Evolutionary conservation across 2,329 filamentous ascomycete species (phyloP).

Genomic region (Alternaria alternata): DNA sequence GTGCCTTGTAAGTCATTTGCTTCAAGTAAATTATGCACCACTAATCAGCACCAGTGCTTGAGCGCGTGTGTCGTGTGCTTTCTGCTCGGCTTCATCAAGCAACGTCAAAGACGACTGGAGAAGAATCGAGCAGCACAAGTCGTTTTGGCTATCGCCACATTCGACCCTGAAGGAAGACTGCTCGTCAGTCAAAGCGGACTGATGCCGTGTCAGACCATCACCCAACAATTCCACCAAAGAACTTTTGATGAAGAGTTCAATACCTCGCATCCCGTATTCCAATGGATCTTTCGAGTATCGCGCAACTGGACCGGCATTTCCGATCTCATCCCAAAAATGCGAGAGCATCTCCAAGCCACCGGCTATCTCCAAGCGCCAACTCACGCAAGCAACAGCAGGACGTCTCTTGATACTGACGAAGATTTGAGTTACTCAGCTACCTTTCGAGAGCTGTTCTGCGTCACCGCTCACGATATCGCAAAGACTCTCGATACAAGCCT

Average conservation of each 20-base stretch:
- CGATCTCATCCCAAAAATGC: constrained; percentile 75
- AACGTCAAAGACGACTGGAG: constrained; percentile 50
- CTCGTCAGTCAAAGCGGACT: constrained; percentile 75
- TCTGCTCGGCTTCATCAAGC: constrained; percentile 48
- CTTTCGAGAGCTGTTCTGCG: constrained; percentile 84
- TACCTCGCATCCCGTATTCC: constrained; percentile 78
- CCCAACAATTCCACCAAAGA: constrained; percentile 61
- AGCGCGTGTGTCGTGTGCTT: constrained; percentile 51
- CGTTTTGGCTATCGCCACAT: constrained; percentile 67
- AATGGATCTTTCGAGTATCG: constrained; percentile 86
- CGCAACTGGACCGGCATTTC: constrained; percentile 77
- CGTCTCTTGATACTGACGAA: constrained; percentile 54
- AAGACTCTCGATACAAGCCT: constrained; percentile 70
- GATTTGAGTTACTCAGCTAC: constrained; percentile 76
- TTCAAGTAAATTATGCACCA: constrained; percentile 69
- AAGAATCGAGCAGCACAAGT: constrained; percentile 62
- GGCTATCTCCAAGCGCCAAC: constrained; percentile 35
- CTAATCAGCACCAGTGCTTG: constrained; percentile 58
- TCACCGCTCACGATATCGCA: constrained; percentile 78
- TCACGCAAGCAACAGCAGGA: constrained; percentile 25
- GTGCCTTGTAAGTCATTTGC: constrained; percentile 66
- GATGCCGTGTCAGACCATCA: constrained; percentile 78
- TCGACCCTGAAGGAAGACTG: constrained; percentile 71
- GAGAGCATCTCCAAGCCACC: constrained; percentile 69
- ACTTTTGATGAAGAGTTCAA: constrained; percentile 78